Evolutionary conservation across 164 flowering plant genomes (phyloP), one percentile per base, ranked within the genome.

Genomic region (Buxus sempervirens): DNA sequence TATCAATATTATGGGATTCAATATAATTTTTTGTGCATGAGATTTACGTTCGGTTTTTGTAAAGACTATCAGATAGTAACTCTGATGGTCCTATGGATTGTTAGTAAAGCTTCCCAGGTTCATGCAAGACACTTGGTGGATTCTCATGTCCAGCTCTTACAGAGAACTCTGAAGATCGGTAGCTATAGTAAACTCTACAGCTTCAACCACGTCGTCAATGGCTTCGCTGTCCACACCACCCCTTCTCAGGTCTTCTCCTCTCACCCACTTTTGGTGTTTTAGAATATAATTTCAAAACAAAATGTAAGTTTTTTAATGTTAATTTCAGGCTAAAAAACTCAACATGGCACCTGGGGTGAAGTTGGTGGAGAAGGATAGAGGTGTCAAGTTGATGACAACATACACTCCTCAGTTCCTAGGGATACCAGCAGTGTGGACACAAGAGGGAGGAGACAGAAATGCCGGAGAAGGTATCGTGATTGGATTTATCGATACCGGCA

Each of bases 401-500:
- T 83, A 95, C 80, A 89, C 87, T 8, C 97, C 99, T n/a, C 70
- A 82, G 12, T 90, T 84, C 74, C 74, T 95, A 21, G 86, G 79
- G 48, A 62, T 92, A 62, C 91, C 89, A 59, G 81, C 79, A 56
- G 83, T 82, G 8, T 92, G 96, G 94, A 48, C 76, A 9, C 69
- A 80, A 60, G 75, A 72, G 82, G 97, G 91, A 67, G 95, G 95
- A 41, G 76, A 79, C 1, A 73, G 65, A 65, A 77, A 83, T 25
- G 96, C 91, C 1, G 99, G 99, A 0, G 93, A 95, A 70, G 99
- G 94, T 26, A 77, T 95, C 54, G 93, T 92, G 58, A 84, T 92
- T 53, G 99, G 97, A 54, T 72, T 95, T 62, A 74, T 92, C 1
- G 99, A 95, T 72, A 81, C 94, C 0, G 99, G 99, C 51, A 95